Conservation (phyloP, 1,284 basidiomycete species). For the Moesziomyces antarcticus region DNA sequence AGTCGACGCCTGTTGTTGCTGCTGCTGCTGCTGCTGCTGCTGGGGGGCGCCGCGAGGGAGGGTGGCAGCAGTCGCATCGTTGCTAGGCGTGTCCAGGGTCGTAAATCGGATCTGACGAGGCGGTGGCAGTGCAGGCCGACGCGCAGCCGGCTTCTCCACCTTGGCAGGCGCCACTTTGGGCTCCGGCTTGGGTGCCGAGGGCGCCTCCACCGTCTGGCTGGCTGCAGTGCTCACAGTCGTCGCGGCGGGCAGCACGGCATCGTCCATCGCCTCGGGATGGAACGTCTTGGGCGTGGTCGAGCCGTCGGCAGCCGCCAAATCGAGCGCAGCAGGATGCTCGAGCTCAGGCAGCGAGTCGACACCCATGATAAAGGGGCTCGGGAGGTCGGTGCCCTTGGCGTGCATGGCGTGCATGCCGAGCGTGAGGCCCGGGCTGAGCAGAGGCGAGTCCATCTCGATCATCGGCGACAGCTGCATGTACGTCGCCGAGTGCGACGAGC, state of each 20-base stretch:
- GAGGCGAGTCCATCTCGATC: constrained; percentile 48
- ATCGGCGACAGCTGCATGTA: constrained; percentile 51
- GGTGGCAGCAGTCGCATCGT: constrained; percentile 1
- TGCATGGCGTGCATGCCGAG: constrained; percentile 37
- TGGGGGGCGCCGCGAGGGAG: too few relatives aligned
- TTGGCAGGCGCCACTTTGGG: constrained; percentile 11
- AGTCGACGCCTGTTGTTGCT: constrained; percentile 28
- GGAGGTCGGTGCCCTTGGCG: constrained; percentile 24
- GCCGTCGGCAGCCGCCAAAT: constrained; percentile 28
- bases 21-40: constrained; percentile 17
- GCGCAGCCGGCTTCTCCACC: constrained; percentile 18
- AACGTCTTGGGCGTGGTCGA: constrained; percentile 31
- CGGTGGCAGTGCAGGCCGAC: constrained; percentile 42
- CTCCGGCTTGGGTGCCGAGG: constrained; percentile 1
- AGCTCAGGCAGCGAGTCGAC: constrained; percentile 35
- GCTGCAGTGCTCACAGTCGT: neutral
- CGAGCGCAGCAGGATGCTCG: constrained; percentile 44
- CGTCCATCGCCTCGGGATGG: constrained; percentile 10
- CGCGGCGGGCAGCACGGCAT: neutral
- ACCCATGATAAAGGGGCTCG: constrained; percentile 46
- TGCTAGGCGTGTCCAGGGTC: constrained; percentile 34
- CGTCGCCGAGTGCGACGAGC: constrained; percentile 12
- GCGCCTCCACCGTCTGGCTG: neutral
- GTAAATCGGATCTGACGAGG: constrained; percentile 50
- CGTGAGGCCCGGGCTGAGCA: constrained; percentile 43